Base-by-base conservation (phyloP, 495 filamentous ascomycete species). In the Lepidopterella palustris region DNA sequence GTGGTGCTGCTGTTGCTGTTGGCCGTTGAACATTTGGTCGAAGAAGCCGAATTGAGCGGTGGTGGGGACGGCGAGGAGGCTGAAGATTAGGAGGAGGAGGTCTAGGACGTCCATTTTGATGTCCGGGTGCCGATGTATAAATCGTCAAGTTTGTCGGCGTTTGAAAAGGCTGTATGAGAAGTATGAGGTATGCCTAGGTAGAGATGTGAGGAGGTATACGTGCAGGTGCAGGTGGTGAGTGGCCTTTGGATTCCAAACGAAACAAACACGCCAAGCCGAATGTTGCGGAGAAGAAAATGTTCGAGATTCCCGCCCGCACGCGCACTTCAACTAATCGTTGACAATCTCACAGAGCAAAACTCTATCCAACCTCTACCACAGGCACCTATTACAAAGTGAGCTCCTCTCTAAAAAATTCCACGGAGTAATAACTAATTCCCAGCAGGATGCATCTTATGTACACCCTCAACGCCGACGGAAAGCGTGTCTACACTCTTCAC, bases 401-500 rank as follows among this genome's bases (percentile, higher is more conserved):
- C n/a, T n/a, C n/a, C n/a, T n/a, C n/a, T n/a, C n/a, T n/a, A n/a
- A n/a, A n/a, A n/a, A n/a, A n/a, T n/a, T n/a, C n/a, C n/a, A n/a
- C n/a, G n/a, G n/a, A n/a, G n/a, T n/a, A n/a, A n/a, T n/a, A n/a
- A n/a, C n/a, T 59, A 4, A 26, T 48, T 51, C 15, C 24, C 18
- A 15, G 18, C 71, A 79, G 59, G n/a, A 90, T 90, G 87, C 87
- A 90, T 88, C 78, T 90, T 59, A 89, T 89, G 92, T 95, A 89
- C 82, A 89, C 87, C 55, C 72, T 89, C 71, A 86, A 87, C 71
- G 68, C 82, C 68, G 75, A 80, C 45, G 91, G 90, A 78, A 89
- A 90, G 76, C 87, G 90, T 62, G 68, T 85, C 67, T 98, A 96
- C 82, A 96, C 92, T 8, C 83, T 92, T 55, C 87, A 91, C 73